Percentiles rank a stretch among this genome's conserved stretches.
These are phyloP conservation scores for Omphalea diandra DNA, from an alignment of 441 rosid species.

Conservation along the genomic window DNA sequence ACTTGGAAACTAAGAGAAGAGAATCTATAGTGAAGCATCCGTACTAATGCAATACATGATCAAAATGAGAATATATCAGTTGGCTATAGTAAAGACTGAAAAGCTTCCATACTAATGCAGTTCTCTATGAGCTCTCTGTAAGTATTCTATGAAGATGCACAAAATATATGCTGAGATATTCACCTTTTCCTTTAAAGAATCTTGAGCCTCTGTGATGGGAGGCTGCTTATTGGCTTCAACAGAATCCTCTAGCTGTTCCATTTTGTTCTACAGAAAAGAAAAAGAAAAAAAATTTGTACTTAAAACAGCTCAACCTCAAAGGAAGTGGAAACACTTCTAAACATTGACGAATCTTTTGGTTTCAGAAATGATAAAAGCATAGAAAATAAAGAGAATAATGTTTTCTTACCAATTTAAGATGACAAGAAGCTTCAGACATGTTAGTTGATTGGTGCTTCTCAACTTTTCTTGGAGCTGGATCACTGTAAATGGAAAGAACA, in stretches of 20 bases:
- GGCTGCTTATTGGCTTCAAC: slow-evolving; percentile 31
- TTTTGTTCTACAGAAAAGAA: slow-evolving; percentile 39
- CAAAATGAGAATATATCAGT: too few species aligned
- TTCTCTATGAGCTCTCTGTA: background rate
- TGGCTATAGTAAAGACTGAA: too few species aligned
- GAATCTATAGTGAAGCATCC: too few species aligned
- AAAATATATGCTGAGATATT: slow-evolving; percentile 5
- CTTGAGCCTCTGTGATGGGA: slow-evolving; percentile 25
- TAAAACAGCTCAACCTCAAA: background rate
- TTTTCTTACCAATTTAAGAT: slow-evolving; percentile 35
- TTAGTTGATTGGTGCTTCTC: slow-evolving; percentile 35
- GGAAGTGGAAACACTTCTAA: background rate
- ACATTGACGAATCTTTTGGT: too few species aligned
- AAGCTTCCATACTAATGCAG: too few species aligned
- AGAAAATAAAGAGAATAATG: background rate
- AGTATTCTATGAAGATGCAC: background rate
- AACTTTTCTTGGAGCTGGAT: slow-evolving; percentile 34
- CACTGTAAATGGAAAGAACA: slow-evolving; percentile 36
- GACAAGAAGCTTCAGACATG: slow-evolving; percentile 25
- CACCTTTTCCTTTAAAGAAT: slow-evolving; percentile 58
- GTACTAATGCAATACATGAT: too few species aligned
- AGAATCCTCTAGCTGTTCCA: slow-evolving; percentile 35
- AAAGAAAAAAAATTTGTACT: slow-evolving; percentile 1
- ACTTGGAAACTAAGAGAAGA: background rate
- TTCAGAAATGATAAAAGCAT: background rate